Conservation (phyloP, 1,284 basidiomycete genomes). For the Lentinula novae-zelandiae region DNA sequence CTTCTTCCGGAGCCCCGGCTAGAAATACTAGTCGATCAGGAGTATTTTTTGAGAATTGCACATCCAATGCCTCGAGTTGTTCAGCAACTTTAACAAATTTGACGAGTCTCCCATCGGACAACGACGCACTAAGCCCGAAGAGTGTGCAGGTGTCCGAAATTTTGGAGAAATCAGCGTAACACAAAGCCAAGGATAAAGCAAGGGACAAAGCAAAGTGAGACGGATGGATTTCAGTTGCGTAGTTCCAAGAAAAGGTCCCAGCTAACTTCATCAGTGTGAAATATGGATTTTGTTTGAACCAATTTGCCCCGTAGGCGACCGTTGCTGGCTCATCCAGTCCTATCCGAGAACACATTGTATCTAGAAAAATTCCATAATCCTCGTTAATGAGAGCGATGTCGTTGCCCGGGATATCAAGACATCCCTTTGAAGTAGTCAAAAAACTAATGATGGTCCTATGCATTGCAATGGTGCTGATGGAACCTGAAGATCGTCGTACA, state of each 20-base stretch:
- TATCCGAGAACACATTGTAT: background rate
- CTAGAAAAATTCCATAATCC: background rate
- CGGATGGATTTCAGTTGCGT: background rate
- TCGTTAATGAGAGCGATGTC: background rate
- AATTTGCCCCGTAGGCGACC: too few relatives aligned
- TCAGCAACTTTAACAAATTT: background rate
- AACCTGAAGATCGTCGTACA: background rate
- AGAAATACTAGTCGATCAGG: background rate
- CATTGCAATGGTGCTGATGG: slow-evolving; percentile 1
- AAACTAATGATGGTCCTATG: background rate
- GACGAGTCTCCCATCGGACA: background rate
- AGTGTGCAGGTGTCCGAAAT: background rate
- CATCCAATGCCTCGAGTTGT: background rate
- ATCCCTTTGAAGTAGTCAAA: background rate
- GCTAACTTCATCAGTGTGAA: background rate
- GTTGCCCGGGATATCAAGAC: background rate
- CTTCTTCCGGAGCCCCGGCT: background rate
- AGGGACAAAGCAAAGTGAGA: background rate
- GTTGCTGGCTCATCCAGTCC: too few relatives aligned
- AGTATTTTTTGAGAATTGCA: background rate
- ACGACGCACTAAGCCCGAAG: background rate
- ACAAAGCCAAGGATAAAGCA: background rate
- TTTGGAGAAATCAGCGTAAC: background rate
- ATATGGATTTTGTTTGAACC: too few relatives aligned
- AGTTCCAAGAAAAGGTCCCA: background rate